Base-by-base conservation (phyloP, 2,329 filamentous ascomycete species). In the Pseudogymnoascus sp. region DNA sequence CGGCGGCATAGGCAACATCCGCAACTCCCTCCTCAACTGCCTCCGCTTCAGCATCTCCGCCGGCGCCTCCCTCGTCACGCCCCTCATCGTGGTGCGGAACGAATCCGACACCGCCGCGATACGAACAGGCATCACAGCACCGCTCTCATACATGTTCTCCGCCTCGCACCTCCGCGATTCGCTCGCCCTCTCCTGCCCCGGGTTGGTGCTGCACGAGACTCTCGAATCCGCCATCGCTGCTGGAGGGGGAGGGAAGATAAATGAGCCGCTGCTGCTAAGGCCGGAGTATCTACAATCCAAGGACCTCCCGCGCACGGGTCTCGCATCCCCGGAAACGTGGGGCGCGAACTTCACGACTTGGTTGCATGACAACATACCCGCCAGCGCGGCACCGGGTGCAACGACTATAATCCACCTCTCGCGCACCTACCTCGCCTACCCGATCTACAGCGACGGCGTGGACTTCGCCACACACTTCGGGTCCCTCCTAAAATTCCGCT, bases 1-100 rank as follows among this genome's bases (percentile, higher is more conserved):
- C 38, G 76, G 75, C 40, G 75, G 75, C 25, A 70, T 77, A 44
- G 75, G 73, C 40, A 75, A 77, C 71, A 67, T 77, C 37, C 71
- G 75, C 31, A 76, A 76, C 64, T 74, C 75, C 66, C 75, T 77
- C 21, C 67, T 77, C 2, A 76, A 75, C 60, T 77, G 76, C 66
- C 70, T 77, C 4, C 71, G 75, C 23, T 77, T 75, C 60, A 73
- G 75, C 4, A 77, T 77, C 47, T 69, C 71, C 59, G 75, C 69
- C 37, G 76, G 75, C 10, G 75, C 67, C 35, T 71, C 71, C 0
- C 40, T 77, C 0, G 74, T 76, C 2, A 35, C 77, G 1, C 75
- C 75, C 1, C 73, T 71, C 1, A 76, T 77, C 66, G 68, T 70
- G 1, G 59, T 74, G 37, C 71, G 75, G 35, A 74, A 75, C 53